Conservation (phyloP, 768 basidiomycete species). For the Lentinula guzmanii region DNA sequence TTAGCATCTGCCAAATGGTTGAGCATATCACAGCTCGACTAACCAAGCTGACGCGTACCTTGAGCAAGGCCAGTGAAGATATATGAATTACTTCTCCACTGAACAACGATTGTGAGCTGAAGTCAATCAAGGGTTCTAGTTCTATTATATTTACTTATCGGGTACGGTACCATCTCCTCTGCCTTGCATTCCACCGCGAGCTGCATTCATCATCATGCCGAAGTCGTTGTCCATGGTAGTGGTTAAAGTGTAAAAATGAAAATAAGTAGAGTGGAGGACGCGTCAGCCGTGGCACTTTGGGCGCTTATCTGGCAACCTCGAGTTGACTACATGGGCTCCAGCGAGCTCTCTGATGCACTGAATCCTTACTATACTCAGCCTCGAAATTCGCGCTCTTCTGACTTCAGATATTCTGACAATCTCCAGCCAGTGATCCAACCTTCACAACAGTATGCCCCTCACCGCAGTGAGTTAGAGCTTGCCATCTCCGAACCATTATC, state of each 20-base stretch:
- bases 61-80: slow-evolving; percentile 92
- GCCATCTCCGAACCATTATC: slow-evolving; percentile 44
- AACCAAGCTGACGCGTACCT: slow-evolving; percentile 43
- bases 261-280: slow-evolving; percentile 27
- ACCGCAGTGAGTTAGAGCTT: slow-evolving; percentile 60
- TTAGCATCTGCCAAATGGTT: slow-evolving; percentile 73
- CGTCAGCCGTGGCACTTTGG: slow-evolving; percentile 22
- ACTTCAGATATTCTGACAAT: slow-evolving; percentile 12
- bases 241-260: slow-evolving; percentile 11
- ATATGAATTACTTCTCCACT: slow-evolving; percentile 97
- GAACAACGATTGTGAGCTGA: slow-evolving; percentile 7
- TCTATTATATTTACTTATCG: slow-evolving; percentile 58
- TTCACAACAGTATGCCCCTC: slow-evolving; percentile 39
- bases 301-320: background rate
- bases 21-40: background rate
- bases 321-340: slow-evolving; percentile 21
- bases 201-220: slow-evolving; percentile 43
- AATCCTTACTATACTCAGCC: slow-evolving; percentile 52
- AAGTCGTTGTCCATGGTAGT: slow-evolving; percentile 44
- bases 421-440: slow-evolving; percentile 21
- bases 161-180: slow-evolving; percentile 52
- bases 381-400: slow-evolving; percentile 15
- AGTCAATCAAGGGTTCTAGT: background rate
- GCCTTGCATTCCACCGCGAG: slow-evolving; percentile 27
- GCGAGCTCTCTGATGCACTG: slow-evolving; percentile 75